These are phyloP conservation scores for Conticribra weissflogii DNA, from an alignment of 108 stramenopile species.

Conservation along the genomic window DNA sequence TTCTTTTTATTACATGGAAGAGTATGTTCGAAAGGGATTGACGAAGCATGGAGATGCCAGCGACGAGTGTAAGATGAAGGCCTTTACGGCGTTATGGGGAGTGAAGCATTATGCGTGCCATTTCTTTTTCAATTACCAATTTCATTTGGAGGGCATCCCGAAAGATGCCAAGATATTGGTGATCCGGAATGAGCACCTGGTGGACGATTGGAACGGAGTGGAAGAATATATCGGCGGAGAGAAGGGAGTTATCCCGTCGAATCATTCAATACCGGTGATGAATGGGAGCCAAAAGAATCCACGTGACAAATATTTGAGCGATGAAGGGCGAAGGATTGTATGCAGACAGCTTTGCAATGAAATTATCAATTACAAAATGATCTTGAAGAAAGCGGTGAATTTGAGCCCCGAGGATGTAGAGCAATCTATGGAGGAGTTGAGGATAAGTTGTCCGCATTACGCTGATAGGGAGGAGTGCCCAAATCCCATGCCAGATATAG, in stretches of 20 bases:
- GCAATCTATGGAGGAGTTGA: conserved; percentile 30
- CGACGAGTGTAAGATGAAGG: conserved; percentile 26
- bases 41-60: conserved; percentile 11
- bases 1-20: conserved; percentile 34
- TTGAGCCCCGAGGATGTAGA: conserved; percentile 21
- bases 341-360: conserved; percentile 37
- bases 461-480: conserved; percentile 28
- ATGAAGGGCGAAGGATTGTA: conserved; percentile 6
- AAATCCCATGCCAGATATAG: conserved; percentile 34
- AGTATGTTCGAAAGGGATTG: conserved; percentile 30
- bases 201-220: conserved; percentile 31
- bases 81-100: conserved; percentile 18
- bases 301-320: conserved; percentile 19
- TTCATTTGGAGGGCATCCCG: conserved; percentile 42
- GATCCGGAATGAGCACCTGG: conserved; percentile 40
- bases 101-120: conserved; percentile 24
- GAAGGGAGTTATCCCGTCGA: conserved; percentile 25
- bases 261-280: conserved; percentile 11
- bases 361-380: conserved; percentile 28
- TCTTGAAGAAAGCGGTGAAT: conserved; percentile 18
- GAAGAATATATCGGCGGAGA: conserved; percentile 31
- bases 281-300: conserved; percentile 12
- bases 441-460: conserved; percentile 21
- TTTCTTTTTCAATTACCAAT: conserved; percentile 47
- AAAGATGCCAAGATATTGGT: conserved; percentile 25